Base-by-base conservation (phyloP, 352 stramenopile species). In the Poterioochromonas sp. region DNA sequence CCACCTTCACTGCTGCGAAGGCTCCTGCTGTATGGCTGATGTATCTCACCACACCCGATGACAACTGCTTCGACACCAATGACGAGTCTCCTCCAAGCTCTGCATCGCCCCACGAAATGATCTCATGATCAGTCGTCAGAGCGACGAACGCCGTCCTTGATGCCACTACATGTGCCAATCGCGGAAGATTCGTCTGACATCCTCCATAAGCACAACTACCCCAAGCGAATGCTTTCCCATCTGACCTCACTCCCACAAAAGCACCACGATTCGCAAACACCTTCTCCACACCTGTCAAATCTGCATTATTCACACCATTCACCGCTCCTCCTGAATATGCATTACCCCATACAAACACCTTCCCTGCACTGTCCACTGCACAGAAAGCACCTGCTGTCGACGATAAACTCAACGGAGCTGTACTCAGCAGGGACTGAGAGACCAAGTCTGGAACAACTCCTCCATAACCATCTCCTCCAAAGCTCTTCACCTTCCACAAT, bases 171-270 rank as follows among this genome's bases (percentile, higher is more conserved):
- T 68, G 58, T 35, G 12, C 12, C 58, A 68, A 35, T 68, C 12
- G 58, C 47, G 47, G 47, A 58, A 58, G 47, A 58, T 58, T 58
- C 47, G 47, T 58, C 12, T 12, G 12, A 68, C 58, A 68, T 68
- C 58, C 58, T 68, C 58, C 58, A 68, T 68, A 68, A 35, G 29
- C 12, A 35, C 58, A 68, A 68, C 58, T 68, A 68, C 58, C 58
- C 63, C 63, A 73, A 8, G 63, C 35, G 11, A 73, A 12, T 44
- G 32, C 22, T 20, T 40, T 47, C 12, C 63, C 63, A 73, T 73
- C 63, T 11, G 63, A 73, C 15, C 63, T 8, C 22, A 73, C 3
- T 15, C 29, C 63, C 15, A 29, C 63, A 73, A 73, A 73, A 47
- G 63, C 63, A 35, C 8, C 37, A 8, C 35, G 8, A 73, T 8